Evolutionary conservation across 1,284 basidiomycete genomes (phyloP), one percentile per base, ranked within the genome.

Genomic region (Trichosporon sp.): DNA sequence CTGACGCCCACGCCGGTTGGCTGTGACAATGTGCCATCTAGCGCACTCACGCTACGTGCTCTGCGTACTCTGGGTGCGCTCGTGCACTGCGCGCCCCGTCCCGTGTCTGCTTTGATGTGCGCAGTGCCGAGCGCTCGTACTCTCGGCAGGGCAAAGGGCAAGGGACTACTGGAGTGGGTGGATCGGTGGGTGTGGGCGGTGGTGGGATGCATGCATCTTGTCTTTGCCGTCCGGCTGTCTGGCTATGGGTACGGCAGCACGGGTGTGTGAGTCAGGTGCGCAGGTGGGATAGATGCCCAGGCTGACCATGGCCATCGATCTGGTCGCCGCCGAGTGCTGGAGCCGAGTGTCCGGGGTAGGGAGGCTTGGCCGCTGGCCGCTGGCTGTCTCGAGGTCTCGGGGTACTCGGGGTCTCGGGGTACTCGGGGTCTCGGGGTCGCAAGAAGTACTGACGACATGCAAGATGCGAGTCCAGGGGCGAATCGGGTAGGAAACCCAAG

Each of bases 391-490:
- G 26, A 16, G 14, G 16, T 19, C 4, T 10, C 5, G 14, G n/a
- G 12, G 19, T 43, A 26, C 40, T 43, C 40, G 54, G n/a, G 14
- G 59, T 63, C 31, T 26, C 26, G 26, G 8, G 14, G 32, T 63
- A 26, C 40, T 43, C 40, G 54, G n/a, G 14, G 59, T 63, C 31
- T 26, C 26, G 26, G 8, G 14, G 32, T 63, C 16, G 59, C 59
- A 14, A 63, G 59, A 63, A 61, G 32, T 32, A 63, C 59, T 63
- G 59, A 63, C 59, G 59, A 63, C 59, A 63, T 63, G 59, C 31
- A 63, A 35, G 32, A 32, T 63, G 59, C 5, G 59, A 63, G 31
- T 10, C 16, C 59, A 63, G 59, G 59, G 59, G 59, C 59, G 59
- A 37, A 8, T 63, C 59, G 59, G 59, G 59, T 63, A 63, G 59